Evolutionary conservation across 139 green algal genomes (phyloP), one percentile per base, ranked within the genome.

Genomic region (Micractinium sp.): DNA sequence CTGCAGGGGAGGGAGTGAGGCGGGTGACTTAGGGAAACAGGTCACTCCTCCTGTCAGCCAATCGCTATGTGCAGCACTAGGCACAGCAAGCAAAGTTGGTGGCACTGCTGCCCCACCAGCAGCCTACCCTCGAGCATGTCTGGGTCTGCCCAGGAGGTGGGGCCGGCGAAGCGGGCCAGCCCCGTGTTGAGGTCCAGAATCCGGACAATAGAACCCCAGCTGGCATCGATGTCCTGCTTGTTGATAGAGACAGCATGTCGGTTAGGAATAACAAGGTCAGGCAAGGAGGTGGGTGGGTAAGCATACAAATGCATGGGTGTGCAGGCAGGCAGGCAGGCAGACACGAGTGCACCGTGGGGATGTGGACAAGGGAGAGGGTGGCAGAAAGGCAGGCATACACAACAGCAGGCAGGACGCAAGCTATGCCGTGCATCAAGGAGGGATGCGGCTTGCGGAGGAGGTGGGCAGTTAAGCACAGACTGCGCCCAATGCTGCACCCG

Each of bases 81-180:
- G 47, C 47, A 56, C 47, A 56, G 47, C 47, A 56, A 56, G 47
- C 47, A 56, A 56, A 16, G 47, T 5, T 9, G 47, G 7, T 56
- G 47, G 47, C 47, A 56, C 47, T 56, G 9, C 47, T 19, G 47
- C 22, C 22, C 63, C 63, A 73, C 63, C 63, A 73, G 47, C 63
- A 73, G 63, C 63, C 63, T 35, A 87, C 94, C 94, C 93, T 96
- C 93, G 27, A 96, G 93, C 93, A 96, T 96, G 89, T 96, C 94
- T 12, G 93, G 92, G 89, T 97, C 95, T 88, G 95, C 95, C 92
- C 92, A 97, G 9, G 74, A 89, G 0, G 94, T 93, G 0, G 93
- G 93, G 3, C 92, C 93, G 7, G 95, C 95, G 93, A 91, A 94
- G 15, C 82, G 77, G 0, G 90, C 77, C 56, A 96, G 81, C 3